Base-by-base conservation (phyloP, 1,284 basidiomycete species). In the Ganoderma lucidum region DNA sequence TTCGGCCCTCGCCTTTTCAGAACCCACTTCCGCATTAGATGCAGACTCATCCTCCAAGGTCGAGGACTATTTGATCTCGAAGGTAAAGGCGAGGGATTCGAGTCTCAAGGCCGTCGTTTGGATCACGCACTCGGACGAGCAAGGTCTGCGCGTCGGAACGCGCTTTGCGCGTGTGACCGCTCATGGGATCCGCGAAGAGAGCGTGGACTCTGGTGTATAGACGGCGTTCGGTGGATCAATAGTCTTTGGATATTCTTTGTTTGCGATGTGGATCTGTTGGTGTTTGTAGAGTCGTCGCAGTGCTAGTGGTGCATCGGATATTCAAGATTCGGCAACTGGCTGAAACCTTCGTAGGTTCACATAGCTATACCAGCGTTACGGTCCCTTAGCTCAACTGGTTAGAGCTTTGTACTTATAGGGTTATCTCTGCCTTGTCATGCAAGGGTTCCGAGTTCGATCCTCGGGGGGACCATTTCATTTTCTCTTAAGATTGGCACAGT, bases 11-110 rank as follows among this genome's bases (percentile, higher is more conserved):
- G 23, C n/a, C 14, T 10, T 35, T 28, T 12, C 71, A 96, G 95
- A 96, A 79, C 95, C 95, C 0, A 96, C 95, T 0, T 95, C 93
- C 2, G 95, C 95, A 0, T 83, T 96, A 68, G 95, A 96, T 78
- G 83, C 88, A n/a, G 86, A 87, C 61, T 87, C 90, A 0, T 89
- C 90, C 30, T 75, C 82, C 12, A 79, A 83, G 37, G 92, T 96
- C 0, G 95, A 96, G 77, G 81, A 85, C 55, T 86, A 83, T 61
- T 81, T 96, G 15, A 73, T 85, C 3, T 78, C 83, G 19, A 84
- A 90, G 68, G 78, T 95, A 51, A 82, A 79, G 58, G 82, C 83
- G 2, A 70, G 80, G 0, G 81, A 86, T 32, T 83, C 84, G 19
- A 79, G 79, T n/a, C 80, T 94, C 63, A 92, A 93, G 76, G 91